Evolutionary conservation across 116 monocot species (phyloP).

Genomic region (Trichopus zeylanicus): DNA sequence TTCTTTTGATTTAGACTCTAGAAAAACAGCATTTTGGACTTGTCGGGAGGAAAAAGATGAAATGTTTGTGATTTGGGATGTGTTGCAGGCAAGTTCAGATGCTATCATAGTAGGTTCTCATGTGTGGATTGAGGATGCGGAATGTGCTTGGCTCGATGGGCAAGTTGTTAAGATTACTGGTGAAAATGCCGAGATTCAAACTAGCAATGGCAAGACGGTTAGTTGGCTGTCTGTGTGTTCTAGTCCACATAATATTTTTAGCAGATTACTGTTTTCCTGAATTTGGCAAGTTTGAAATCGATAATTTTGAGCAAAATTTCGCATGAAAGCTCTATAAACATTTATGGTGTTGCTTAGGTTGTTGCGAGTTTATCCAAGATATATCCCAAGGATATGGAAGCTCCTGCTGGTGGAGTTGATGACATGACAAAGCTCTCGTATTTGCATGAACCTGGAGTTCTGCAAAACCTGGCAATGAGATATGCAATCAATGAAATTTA

Average conservation of each 20-base stretch:
- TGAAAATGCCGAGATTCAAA: slow-evolving; percentile 56
- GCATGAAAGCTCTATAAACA: not conserved
- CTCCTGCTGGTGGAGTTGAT: slow-evolving; percentile 93
- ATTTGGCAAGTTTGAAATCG: not conserved
- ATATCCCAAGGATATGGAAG: slow-evolving; percentile 95
- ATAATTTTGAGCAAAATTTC: not conserved
- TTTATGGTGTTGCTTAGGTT: slow-evolving; percentile 26
- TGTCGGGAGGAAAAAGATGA: too few species aligned
- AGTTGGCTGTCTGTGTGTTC: too few species aligned
- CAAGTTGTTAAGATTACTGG: slow-evolving; percentile 65
- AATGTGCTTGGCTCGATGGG: slow-evolving; percentile 77
- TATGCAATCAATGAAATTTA: slow-evolving; percentile 97
- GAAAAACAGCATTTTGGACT: too few species aligned
- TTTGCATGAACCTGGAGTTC: slow-evolving; percentile 92
- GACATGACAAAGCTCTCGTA: slow-evolving; percentile 99
- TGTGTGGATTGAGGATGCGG: slow-evolving; percentile 81
- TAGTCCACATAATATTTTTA: too few species aligned
- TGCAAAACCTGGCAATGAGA: slow-evolving; percentile 82
- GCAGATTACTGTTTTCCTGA: too few species aligned
- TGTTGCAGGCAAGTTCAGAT: slow-evolving; percentile 38
- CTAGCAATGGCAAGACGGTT: slow-evolving; percentile 75
- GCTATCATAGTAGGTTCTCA: slow-evolving; percentile 76
- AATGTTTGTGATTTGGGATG: not conserved
- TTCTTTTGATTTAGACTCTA: too few species aligned
- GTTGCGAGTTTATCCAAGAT: slow-evolving; percentile 61